phyloP scores from a whole-genome alignment of 2,329 filamentous ascomycete species.

The Ceratocystis lukuohia region DNA sequence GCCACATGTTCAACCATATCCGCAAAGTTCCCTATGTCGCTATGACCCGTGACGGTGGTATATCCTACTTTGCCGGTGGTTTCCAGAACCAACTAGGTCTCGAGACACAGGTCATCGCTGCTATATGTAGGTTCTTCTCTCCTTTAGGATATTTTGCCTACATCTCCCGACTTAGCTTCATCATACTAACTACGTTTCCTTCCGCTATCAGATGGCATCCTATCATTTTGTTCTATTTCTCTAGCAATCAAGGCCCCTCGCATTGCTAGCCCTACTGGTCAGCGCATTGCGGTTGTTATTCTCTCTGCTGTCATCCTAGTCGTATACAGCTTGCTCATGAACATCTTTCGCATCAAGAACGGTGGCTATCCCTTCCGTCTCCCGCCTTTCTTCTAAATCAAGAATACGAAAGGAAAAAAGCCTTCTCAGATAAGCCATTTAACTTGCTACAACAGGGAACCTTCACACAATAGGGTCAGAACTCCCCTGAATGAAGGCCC shows the following conservation, averaged over 20 bases:
- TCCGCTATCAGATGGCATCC: conserved; percentile 49
- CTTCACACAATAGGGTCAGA: too few relatives aligned
- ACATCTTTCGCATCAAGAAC: conserved; percentile 90
- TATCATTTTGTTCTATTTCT: conserved; percentile 84
- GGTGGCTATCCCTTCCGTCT: conserved; percentile 86
- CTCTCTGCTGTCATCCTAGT: conserved; percentile 67
- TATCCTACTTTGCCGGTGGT: conserved; percentile 79
- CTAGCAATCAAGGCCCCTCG: conserved; percentile 86
- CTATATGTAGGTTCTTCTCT: conserved; percentile 58
- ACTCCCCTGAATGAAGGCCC: too few relatives aligned
- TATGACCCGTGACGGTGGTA: conserved; percentile 69
- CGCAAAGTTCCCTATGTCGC: conserved; percentile 86
- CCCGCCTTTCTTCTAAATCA: conserved; percentile 65
- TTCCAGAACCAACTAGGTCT: conserved; percentile 91
- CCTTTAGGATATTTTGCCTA: neutral
- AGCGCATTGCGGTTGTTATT: conserved; percentile 67
- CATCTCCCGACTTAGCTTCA: neutral
- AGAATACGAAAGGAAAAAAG: too few relatives aligned
- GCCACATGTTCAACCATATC: conserved; percentile 99
- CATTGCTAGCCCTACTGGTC: conserved; percentile 60
- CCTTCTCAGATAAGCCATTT: too few relatives aligned
- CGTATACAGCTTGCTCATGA: conserved; percentile 88
- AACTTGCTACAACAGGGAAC: too few relatives aligned
- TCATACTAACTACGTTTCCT: conserved; percentile 21
- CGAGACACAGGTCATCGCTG: conserved; percentile 89